Base-by-base conservation (phyloP, 2,329 filamentous ascomycete genomes). In the Apiospora marii region DNA sequence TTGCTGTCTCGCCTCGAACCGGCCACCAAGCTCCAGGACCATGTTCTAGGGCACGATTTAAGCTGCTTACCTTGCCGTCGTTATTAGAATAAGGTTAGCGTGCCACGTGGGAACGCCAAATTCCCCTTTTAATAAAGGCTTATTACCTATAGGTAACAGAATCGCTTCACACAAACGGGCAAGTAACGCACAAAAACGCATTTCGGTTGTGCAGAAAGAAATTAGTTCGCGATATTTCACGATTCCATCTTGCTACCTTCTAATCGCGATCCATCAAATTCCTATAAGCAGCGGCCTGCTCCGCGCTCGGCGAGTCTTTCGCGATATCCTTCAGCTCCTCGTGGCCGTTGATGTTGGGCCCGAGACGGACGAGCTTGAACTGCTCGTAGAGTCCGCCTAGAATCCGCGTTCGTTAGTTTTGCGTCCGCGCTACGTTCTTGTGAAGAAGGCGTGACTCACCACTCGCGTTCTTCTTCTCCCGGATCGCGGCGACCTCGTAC, bases 401-500 rank as follows among this genome's bases (percentile, higher is more conserved):
- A 69, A 8, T 10, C 19, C 13, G 1, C 7, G 37, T 10, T 8
- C n/a, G 13, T 68, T 12, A 49, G 58, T 49, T n/a, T 22, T 14
- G 24, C 44, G 8, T 58, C 69, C 4, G 13, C 34, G 16, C 12
- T 7, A 4, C 8, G n/a, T 37, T 16, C 13, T 1, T 16, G 24
- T n/a, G 16, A 4, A 12, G n/a, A n/a, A 2, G 3, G 51, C 7
- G 37, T 12, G 27, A 72, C 74, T 70, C 49, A 74, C 78, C 77
- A 19, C 75, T 76, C 14, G 14, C 61, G 44, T 80, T 80, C 1
- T 12, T 73, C 4, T 72, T 69, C 22, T 72, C 67, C 24, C 68
- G 72, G 5, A 51, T 43, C 10, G 34, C 22, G 5, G 67, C 67
- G 13, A 80, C 75, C 14, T 71, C 73, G 69, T 80, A 80, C 0